Evolutionary conservation across 1,284 basidiomycete species (phyloP), one percentile per base, ranked within the genome.

Genomic region (Trichosporon coremiiforme): DNA sequence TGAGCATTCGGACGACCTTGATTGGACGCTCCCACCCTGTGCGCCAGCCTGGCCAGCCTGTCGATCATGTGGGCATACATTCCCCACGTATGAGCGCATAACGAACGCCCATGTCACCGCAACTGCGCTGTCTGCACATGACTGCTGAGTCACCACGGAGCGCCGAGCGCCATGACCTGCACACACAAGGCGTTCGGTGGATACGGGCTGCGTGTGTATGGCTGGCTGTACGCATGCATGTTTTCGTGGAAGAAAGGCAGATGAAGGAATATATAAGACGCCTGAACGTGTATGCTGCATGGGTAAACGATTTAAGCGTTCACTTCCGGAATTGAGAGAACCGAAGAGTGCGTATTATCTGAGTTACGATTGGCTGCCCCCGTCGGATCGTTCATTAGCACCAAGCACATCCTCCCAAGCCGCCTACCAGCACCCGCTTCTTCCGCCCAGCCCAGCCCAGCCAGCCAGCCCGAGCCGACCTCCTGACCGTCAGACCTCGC

Each of bases 291-390:
- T n/a, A 31, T n/a, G 57, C 1, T 62, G 57, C 57, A 62, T 62
- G 57, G 57, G 57, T 62, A 62, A 62, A 33, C 35, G 57, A 62
- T 62, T 62, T 62, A 62, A 62, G 57, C 57, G 57, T 62, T 25
- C 57, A 62, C 57, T 33, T 62, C 57, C 57, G 57, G 57, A 62
- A 62, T 62, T 62, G 57, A n/a, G 12, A 62, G 57, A 62, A 62
- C 57, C 57, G 57, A 62, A 62, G 57, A 62, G 57, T 62, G 57
- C 57, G 57, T 33, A 62, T 62, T 62, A 35, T 33, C 57, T 62
- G 29, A n/a, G 29, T 33, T 33, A n/a, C 57, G 20, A 62, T 62
- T 62, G 57, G 57, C 31, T 33, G 57, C 15, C 15, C 57, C 6
- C 29, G 29, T 33, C 57, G 29, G 57, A 62, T 33, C 57, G 31